Conservation (phyloP, 768 basidiomycete species). For the Tylopilus sp. region DNA sequence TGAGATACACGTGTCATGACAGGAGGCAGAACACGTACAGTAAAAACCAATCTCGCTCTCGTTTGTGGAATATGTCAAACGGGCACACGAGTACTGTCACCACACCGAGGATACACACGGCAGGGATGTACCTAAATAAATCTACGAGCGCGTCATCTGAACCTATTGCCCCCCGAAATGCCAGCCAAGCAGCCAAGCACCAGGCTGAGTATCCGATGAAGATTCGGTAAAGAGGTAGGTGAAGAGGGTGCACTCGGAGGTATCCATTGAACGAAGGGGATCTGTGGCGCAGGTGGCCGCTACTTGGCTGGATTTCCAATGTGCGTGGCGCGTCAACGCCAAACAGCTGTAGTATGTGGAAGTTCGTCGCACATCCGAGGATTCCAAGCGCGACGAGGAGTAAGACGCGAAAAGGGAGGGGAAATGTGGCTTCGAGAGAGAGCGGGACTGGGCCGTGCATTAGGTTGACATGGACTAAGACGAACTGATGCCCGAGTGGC, state of each 20-base stretch:
- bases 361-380: constrained; percentile 88
- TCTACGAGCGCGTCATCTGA: constrained; percentile 64
- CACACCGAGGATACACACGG: constrained; percentile 57
- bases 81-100: constrained; percentile 62
- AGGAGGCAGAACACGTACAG: constrained; percentile 49
- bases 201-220: constrained; percentile 58
- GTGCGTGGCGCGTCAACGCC: constrained; percentile 72
- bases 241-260: constrained; percentile 36
- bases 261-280: constrained; percentile 22
- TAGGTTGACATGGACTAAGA: not conserved
- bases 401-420: constrained; percentile 90
- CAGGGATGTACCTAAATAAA: constrained; percentile 71
- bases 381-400: constrained; percentile 75
- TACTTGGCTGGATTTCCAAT: constrained; percentile 52
- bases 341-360: constrained; percentile 74
- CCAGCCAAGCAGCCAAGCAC: constrained; percentile 63
- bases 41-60: constrained; percentile 74
- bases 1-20: not conserved
- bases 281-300: constrained; percentile 16
- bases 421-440: constrained; percentile 58
- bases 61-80: constrained; percentile 59
- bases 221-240: constrained; percentile 64
- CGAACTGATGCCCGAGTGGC: not conserved
- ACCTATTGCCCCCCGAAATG: constrained; percentile 59
- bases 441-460: constrained; percentile 40